Evolutionary conservation across 768 basidiomycete genomes (phyloP).

Genomic region (Tylopilus sp.): DNA sequence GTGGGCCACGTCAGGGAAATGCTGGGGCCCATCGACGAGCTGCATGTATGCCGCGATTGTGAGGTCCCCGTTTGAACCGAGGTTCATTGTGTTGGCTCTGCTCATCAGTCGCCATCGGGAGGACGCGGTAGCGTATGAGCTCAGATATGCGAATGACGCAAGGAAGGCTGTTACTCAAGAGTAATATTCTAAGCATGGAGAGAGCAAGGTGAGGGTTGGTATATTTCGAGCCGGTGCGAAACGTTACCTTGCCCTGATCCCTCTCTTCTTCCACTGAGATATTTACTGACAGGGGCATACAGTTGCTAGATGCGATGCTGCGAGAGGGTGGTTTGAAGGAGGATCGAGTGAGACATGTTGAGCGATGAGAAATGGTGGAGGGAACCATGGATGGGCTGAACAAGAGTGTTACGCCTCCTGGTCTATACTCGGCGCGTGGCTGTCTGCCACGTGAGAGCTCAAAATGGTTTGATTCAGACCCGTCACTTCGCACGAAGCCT

Average conservation of each 20-base stretch:
- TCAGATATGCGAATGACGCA: neutral
- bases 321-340: neutral
- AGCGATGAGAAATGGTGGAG: constrained; percentile 29
- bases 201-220: constrained; percentile 8
- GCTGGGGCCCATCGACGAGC: constrained; percentile 10
- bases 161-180: neutral
- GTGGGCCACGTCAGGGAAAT: neutral
- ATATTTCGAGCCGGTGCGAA: constrained; percentile 7
- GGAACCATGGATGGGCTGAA: constrained; percentile 30
- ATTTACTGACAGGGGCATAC: neutral
- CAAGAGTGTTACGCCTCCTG: constrained; percentile 33
- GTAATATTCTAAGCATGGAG: neutral
- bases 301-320: neutral
- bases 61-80: constrained; percentile 2
- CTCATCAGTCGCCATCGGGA: constrained; percentile 23
- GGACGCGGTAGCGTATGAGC: constrained; percentile 9
- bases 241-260: constrained; percentile 28
- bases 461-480: constrained; percentile 20
- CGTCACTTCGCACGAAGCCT: constrained; percentile 5
- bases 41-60: constrained; percentile 14
- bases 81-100: neutral
- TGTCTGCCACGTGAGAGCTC: constrained; percentile 28
- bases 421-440: constrained; percentile 30
- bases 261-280: neutral
- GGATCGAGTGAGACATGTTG: constrained; percentile 16